Evolutionary conservation across 768 basidiomycete species (phyloP), one percentile per base, ranked within the genome.

Genomic region (Hydnomerulius pinastri): DNA sequence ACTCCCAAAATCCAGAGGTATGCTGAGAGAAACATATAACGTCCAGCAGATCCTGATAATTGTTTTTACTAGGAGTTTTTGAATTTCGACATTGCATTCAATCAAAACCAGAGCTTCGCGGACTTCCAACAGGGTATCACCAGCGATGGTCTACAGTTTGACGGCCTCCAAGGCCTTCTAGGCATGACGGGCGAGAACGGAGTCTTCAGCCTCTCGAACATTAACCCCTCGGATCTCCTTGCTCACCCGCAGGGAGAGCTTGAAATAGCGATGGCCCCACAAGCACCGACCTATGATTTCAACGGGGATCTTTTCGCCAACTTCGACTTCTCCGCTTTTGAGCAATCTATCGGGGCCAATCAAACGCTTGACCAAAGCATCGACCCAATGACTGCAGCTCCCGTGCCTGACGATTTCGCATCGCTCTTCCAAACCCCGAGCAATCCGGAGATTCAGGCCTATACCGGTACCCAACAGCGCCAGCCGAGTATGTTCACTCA

Each of bases 201-300:
- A 17, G 54, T 75, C 24, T 79, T 73, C 56, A 63, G 68, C 43
- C 51, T 76, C 17, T 46, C 63, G 1, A 63, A 67, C 23, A 61
- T 76, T 41, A 66, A 72, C 48, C 42, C 67, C 2, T 50, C 64
- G 20, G 53, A 51, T 20, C 56, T 77, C 24, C 21, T 66, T 12
- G 50, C 64, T 27, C 64, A 69, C 23, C 75, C 78, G 2, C 55
- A 54, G 11, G 73, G 71, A 4, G 66, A 73, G 35, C 57, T 78
- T 29, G 71, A 77, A 42, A 56, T 77, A 4, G 27, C 40, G 6
- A 23, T 73, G 65, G 47, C 58, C 18, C 36, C 48, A 35, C 41
- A 23, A 15, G 23, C 30, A 3, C 21, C 49, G 15, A 30, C 40
- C 0, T 27, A 50, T 3, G 58, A 54, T 21, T 59, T 58, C 40